A percentile compares a stretch with the other conserved stretches of the same genome.
phyloP scores from a whole-genome alignment of 768 basidiomycete genomes.

The Punctularia strigosozonata region DNA sequence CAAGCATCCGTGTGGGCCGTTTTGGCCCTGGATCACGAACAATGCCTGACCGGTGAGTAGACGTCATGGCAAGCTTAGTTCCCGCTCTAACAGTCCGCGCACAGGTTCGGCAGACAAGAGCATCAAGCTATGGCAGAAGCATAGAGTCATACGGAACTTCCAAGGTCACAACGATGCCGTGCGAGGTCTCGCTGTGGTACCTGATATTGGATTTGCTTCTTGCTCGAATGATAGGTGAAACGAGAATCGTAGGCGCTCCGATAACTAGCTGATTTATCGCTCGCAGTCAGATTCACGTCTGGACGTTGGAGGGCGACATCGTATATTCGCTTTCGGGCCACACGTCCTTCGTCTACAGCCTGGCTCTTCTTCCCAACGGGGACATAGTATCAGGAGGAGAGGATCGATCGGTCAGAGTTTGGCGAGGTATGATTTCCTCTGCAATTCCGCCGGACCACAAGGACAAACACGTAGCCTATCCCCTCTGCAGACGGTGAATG shows the following conservation, averaged over 20 bases:
- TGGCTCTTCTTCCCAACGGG: conserved; percentile 72
- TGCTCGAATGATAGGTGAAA: conserved; percentile 87
- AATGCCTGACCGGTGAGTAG: conserved; percentile 66
- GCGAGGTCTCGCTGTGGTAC: conserved; percentile 67
- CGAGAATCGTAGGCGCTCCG: conserved; percentile 1
- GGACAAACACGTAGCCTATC: conserved; percentile 1
- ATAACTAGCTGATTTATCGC: no score
- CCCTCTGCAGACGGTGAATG: conserved; percentile 65
- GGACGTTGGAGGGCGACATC: conserved; percentile 74
- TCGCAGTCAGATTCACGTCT: conserved; percentile 79
- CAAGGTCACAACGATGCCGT: conserved; percentile 88
- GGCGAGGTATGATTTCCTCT: conserved; percentile 52
- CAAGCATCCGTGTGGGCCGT: conserved; percentile 94
- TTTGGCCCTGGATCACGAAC: conserved; percentile 60
- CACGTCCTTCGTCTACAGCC: conserved; percentile 91
- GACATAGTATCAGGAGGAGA: conserved; percentile 87
- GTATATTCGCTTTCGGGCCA: conserved; percentile 82
- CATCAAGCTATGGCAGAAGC: conserved; percentile 78
- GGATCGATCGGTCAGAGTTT: conserved; percentile 85
- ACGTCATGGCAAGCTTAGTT: neutral
- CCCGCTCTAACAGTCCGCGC: neutral
- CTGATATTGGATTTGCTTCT: conserved; percentile 88
- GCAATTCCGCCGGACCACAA: neutral
- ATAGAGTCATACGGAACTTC: conserved; percentile 66
- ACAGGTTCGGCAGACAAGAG: conserved; percentile 90